These are phyloP conservation scores for Brassica juncea DNA, from an alignment of 345 rosid genomes.

Conservation along the genomic window DNA sequence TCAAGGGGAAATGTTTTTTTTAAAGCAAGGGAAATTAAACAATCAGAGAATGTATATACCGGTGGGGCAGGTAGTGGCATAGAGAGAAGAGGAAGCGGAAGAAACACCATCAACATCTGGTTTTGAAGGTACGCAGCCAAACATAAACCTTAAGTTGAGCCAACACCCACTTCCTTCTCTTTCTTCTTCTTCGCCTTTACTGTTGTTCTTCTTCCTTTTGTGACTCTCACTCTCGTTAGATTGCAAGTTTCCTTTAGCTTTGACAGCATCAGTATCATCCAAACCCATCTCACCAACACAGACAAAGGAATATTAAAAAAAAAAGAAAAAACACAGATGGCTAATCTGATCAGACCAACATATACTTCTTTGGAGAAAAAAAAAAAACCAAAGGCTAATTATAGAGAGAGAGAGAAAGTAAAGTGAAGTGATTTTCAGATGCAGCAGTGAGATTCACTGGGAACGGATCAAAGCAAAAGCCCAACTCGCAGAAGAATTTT, in stretches of 20 bases:
- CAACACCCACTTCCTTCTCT: conserved; percentile 63
- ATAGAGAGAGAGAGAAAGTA: background rate
- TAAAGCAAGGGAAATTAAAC: background rate
- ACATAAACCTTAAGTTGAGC: conserved; percentile 58
- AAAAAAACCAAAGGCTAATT: background rate
- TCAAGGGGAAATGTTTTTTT: conserved; percentile 2
- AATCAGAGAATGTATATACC: conserved; percentile 28
- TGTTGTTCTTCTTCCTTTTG: conserved; percentile 35
- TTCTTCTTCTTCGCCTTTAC: conserved; percentile 47
- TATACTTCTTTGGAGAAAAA: background rate
- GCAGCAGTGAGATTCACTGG: conserved; percentile 31
- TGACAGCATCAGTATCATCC: conserved; percentile 10
- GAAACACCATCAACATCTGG: conserved; percentile 71
- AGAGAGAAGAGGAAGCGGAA: conserved; percentile 41
- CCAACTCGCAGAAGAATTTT: conserved; percentile 39
- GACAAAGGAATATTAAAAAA: background rate
- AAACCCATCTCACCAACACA: conserved; percentile 37
- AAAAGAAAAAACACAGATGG: background rate
- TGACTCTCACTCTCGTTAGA: conserved; percentile 43
- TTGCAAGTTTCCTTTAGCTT: conserved; percentile 17
- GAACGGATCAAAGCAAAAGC: conserved; percentile 26
- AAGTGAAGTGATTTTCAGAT: conserved; percentile 23
- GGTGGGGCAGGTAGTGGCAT: conserved; percentile 50
- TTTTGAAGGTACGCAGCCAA: conserved; percentile 70
- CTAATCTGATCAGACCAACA: conserved; percentile 20